Evolutionary conservation across 169 alveolate genomes (phyloP), one percentile per base, ranked within the genome.

Genomic region (Plasmodium ovale): DNA sequence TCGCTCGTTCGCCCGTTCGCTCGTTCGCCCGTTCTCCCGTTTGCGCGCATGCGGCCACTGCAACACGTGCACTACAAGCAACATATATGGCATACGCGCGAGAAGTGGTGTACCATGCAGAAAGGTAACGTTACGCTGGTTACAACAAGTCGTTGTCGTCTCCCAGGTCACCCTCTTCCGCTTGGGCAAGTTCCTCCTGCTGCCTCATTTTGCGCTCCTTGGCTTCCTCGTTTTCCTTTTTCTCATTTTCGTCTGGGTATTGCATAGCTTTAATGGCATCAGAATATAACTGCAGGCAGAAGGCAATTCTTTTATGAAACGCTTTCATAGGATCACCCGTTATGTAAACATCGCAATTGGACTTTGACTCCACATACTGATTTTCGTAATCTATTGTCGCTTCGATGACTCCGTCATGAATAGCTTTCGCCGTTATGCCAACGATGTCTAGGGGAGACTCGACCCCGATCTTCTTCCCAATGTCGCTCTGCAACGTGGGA

Each of bases 361-460:
- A 96, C 92, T 91, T 95, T 73, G 88, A 97, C 90, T 79, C 92
- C 44, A 93, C 85, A 49, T 72, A 96, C 60, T 89, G 92, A 53
- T 95, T 92, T 42, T 98, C 99, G 73, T 96, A 98, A 91, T 98
- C 97, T 44, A 98, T 96, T 4, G 95, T 88, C 0, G 99, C 99
- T 59, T 96, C 98, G 72, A 98, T 96, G 10, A 98, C 98, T 51
- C 98, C 98, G 88, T 98, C 99, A 77, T 97, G 95, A 54, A 98
- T 98, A 16, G 99, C 99, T 93, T 98, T 98, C 21, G 99, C 95
- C 23, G 97, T 97, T 67, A 98, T 96, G 60, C 97, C 95, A 64
- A 96, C 98, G 23, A 97, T 94, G 47, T 97, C 98, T 69, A 95
- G 95, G 31, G 96, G 94, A 39, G 95, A 93, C 19, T 96, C 97